A percentile compares a stretch with the other conserved stretches of the same genome.
phyloP scores from a whole-genome alignment of 2,329 filamentous ascomycete genomes.

The Alternaria triticimaculans region DNA sequence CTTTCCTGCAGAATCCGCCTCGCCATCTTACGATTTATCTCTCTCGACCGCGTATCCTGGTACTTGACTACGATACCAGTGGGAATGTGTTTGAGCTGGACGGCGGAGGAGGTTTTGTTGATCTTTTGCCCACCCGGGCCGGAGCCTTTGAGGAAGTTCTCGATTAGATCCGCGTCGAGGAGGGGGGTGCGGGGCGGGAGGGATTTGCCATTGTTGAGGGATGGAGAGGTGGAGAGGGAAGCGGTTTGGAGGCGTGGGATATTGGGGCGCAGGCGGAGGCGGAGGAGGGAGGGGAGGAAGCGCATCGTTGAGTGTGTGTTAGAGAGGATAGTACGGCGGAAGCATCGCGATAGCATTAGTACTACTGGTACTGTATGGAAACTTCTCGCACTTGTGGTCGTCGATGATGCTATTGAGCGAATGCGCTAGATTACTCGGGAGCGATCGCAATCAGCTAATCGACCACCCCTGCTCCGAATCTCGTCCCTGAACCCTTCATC shows the following conservation, averaged over 20 bases:
- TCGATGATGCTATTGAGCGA: accelerated
- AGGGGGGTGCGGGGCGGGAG: constrained; percentile 76
- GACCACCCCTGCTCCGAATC: constrained; percentile 10
- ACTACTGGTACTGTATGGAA: background rate
- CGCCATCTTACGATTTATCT: constrained; percentile 87
- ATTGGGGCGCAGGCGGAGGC: constrained; percentile 10
- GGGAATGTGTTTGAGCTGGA: constrained; percentile 88
- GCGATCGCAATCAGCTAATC: background rate
- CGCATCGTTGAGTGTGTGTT: constrained; percentile 16
- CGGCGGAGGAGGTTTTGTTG: constrained; percentile 96
- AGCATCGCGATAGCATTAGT: constrained; percentile 27
- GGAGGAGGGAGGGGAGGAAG: constrained; percentile 3
- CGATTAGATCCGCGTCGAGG: constrained; percentile 78
- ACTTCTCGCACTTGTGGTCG: background rate
- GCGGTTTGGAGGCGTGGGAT: constrained; percentile 17
- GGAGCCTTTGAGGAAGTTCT: constrained; percentile 86
- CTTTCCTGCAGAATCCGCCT: constrained; percentile 76
- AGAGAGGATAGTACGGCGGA: constrained; percentile 8
- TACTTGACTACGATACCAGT: constrained; percentile 94
- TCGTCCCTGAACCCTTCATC: constrained; percentile 14
- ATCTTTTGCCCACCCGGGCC: constrained; percentile 97
- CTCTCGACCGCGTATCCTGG: constrained; percentile 85
- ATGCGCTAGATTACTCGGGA: background rate
- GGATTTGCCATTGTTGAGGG: constrained; percentile 21
- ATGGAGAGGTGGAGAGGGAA: constrained; percentile 21